Evolutionary conservation across 2,329 filamentous ascomycete species (phyloP).

Genomic region (Ophiosphaerella herpotricha): DNA sequence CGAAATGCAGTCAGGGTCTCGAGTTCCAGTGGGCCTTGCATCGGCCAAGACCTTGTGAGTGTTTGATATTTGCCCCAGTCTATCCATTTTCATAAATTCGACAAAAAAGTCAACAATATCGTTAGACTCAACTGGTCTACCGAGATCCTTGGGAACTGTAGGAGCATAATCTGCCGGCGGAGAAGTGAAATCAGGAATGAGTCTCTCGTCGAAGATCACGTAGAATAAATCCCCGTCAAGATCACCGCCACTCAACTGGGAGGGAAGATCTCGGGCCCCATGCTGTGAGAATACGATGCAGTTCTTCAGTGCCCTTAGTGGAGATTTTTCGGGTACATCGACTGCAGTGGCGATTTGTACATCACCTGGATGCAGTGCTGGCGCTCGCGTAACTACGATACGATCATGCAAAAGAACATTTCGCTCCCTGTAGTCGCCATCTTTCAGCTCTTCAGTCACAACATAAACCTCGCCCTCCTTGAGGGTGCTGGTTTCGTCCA

Average conservation of each 20-base stretch:
- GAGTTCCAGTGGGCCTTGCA: constrained; percentile 34
- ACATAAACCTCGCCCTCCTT: constrained; percentile 71
- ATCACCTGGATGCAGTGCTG: constrained; percentile 81
- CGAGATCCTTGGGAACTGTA: constrained; percentile 61
- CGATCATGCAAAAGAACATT: constrained; percentile 27
- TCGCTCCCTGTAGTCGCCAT: constrained; percentile 17
- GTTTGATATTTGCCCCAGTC: constrained; percentile 49
- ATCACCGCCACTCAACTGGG: constrained; percentile 78
- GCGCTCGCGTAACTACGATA: constrained; percentile 75
- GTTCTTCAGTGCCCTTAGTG: constrained; percentile 67
- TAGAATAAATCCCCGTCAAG: constrained; percentile 84
- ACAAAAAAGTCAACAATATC: constrained; percentile 85
- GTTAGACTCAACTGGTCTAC: constrained; percentile 59
- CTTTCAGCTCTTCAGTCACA: constrained; percentile 54
- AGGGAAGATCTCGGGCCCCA: constrained; percentile 75
- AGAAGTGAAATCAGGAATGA: constrained; percentile 54
- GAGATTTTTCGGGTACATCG: constrained; percentile 62
- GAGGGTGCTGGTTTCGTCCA: constrained; percentile 78
- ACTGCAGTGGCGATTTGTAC: constrained; percentile 69
- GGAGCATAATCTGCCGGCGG: constrained; percentile 72
- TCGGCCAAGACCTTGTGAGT: constrained; percentile 51
- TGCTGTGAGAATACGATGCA: constrained; percentile 78
- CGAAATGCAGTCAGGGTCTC: constrained; percentile 37
- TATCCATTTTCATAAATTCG: constrained; percentile 50
- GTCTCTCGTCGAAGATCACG: constrained; percentile 70